These are phyloP conservation scores for Bruguiera sexangula DNA, from an alignment of 345 rosid genomes.

Conservation along the genomic window DNA sequence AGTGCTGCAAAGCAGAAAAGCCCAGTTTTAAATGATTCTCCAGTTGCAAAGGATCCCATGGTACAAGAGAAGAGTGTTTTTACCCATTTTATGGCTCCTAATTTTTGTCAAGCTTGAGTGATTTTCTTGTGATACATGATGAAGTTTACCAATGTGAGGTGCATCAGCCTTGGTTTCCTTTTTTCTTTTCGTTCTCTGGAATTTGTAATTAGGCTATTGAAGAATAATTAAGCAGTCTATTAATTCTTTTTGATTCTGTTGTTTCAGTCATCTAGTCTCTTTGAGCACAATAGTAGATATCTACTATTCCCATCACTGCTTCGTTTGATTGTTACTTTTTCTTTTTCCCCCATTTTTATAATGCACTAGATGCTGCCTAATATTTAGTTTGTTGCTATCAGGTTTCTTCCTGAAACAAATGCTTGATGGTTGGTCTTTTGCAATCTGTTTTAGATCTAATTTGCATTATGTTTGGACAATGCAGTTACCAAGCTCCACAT, in stretches of 20 bases:
- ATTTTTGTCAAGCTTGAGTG: not conserved
- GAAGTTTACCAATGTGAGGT: not conserved
- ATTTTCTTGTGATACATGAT: not conserved
- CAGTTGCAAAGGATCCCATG: constrained; percentile 46
- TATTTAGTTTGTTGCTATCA: too few species aligned
- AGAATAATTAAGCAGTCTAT: too few species aligned
- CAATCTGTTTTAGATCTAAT: constrained; percentile 8
- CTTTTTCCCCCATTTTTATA: too few species aligned
- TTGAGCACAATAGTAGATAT: too few species aligned
- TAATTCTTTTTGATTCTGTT: too few species aligned
- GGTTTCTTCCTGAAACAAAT: not conserved
- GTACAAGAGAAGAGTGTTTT: constrained; percentile 31
- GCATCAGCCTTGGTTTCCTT: not conserved
- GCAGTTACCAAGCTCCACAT: constrained; percentile 59
- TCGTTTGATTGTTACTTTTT: too few species aligned
- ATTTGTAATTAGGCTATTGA: too few species aligned
- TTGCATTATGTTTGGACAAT: constrained; percentile 9
- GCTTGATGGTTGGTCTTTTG: not conserved
- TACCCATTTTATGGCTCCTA: not conserved
- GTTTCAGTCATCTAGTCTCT: too few species aligned
- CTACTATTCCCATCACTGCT: too few species aligned
- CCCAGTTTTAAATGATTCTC: constrained; percentile 51
- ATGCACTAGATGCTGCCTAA: too few species aligned
- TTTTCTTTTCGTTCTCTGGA: too few species aligned
- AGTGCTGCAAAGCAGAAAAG: constrained; percentile 69